phyloP scores from a whole-genome alignment of 2,329 filamentous ascomycete species.

The Botryotinia calthae region DNA sequence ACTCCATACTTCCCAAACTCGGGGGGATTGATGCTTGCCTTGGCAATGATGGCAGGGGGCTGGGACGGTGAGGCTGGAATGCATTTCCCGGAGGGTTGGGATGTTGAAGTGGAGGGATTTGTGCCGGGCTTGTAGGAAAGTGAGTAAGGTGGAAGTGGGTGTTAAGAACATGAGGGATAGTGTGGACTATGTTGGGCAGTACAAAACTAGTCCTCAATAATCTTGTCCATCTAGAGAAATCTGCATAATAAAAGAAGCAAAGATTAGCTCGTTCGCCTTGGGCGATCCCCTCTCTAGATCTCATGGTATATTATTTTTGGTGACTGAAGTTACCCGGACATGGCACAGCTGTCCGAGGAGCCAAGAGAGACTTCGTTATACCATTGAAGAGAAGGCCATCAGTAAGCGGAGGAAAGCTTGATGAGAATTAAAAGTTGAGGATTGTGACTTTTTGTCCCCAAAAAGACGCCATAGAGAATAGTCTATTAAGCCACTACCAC shows the following conservation, averaged over 20 bases:
- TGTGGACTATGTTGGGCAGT: neutral
- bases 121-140: constrained; percentile 54
- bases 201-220: neutral
- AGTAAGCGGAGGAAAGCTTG: neutral
- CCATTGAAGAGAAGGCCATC: neutral
- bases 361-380: too few species aligned
- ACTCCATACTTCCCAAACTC: constrained; percentile 58
- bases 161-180: neutral
- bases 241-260: neutral
- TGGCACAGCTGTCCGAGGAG: too few species aligned
- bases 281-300: too few species aligned
- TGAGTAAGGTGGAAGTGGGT: constrained; percentile 42
- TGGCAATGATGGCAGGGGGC: constrained; percentile 56
- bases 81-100: constrained; percentile 51
- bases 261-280: neutral
- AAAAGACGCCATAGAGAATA: neutral
- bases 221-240: neutral
- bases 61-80: constrained; percentile 50
- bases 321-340: too few species aligned
- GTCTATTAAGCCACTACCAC: neutral
- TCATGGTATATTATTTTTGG: too few species aligned
- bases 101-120: constrained; percentile 50
- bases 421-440: neutral
- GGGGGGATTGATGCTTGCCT: constrained; percentile 49
- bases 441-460: too few species aligned